Base-by-base conservation (phyloP, 2,329 filamentous ascomycete genomes). In the Fusarium circinatum region DNA sequence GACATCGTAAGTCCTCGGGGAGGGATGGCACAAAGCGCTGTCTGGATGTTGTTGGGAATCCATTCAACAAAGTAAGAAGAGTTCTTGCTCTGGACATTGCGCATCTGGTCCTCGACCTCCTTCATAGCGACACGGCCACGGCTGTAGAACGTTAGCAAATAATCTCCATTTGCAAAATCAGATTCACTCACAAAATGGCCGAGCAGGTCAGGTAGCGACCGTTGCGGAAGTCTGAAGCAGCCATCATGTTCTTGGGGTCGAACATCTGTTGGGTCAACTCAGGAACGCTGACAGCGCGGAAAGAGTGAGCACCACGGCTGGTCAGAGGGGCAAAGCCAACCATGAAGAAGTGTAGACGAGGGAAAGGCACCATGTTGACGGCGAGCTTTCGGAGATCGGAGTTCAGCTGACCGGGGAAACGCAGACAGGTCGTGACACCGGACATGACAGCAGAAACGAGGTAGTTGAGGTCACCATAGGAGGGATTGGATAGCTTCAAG, bases 201-300 rank as follows among this genome's bases (percentile, higher is more conserved):
- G 93, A 98, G 93, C 96, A 99, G 80, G 96, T 99, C 83, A 99
- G 92, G 90, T 99, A 99, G 82, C 96, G 96, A 85, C 96, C 96
- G 86, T 98, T 99, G 82, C 96, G 94, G 95, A 99, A 99, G 89
- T 99, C 96, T 75, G 95, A 97, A 77, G 96, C 96, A 87, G 96
- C 96, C 96, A 99, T 99, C 96, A 99, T 99, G 93, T 99, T 99
- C 95, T 98, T 99, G 82, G 96, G 96, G 89, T 99, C 96, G 90
- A 97, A 99, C 95, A 99, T 98, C 87, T 99, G 96, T 90, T 99
- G 96, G 82, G 96, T 98, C 85, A 99, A 91, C 90, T 99, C 96
- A 67, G 96, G 96, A 73, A 99, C 96, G 82, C 93, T 95, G 85
- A 98, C 93, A 78, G 96, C 96, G 84, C 96, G 96, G 96, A 98